These are phyloP conservation scores for Myriosclerotinia scirpicola DNA, from an alignment of 2,329 filamentous ascomycete species.

Conservation along the genomic window DNA sequence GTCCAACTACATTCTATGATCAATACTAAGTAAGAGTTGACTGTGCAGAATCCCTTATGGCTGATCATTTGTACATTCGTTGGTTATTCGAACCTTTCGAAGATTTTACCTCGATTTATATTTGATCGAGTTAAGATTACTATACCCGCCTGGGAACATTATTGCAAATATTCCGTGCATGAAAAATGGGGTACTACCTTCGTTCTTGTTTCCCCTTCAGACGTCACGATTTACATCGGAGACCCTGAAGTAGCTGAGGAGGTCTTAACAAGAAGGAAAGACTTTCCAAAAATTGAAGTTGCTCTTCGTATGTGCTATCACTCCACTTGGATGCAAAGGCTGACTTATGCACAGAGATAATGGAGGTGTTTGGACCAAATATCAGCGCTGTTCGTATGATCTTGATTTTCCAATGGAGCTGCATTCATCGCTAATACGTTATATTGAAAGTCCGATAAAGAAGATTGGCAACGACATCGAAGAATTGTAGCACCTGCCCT, in stretches of 20 bases:
- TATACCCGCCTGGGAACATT: slow-evolving; percentile 26
- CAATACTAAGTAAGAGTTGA: too few species aligned
- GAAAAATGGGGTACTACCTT: slow-evolving; percentile 25
- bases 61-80: slow-evolving; percentile 18
- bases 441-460: slow-evolving; percentile 39
- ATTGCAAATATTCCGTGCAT: slow-evolving; percentile 24
- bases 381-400: slow-evolving; percentile 3
- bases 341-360: neutral
- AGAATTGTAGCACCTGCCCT: slow-evolving; percentile 45
- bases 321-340: neutral
- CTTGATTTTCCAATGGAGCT: neutral
- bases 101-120: slow-evolving; percentile 24
- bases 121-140: slow-evolving; percentile 25
- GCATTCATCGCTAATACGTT: neutral
- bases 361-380: slow-evolving; percentile 10
- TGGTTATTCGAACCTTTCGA: slow-evolving; percentile 11
- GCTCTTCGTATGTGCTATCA: slow-evolving; percentile 12
- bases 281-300: slow-evolving; percentile 21
- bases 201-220: slow-evolving; percentile 22
- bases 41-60: slow-evolving; percentile 19
- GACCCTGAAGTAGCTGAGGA: slow-evolving; percentile 24
- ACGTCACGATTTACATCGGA: slow-evolving; percentile 22
- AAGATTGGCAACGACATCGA: slow-evolving; percentile 46
- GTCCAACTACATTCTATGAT: too few species aligned
- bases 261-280: slow-evolving; percentile 24